Percentiles rank a stretch among this genome's conserved stretches.
phyloP scores from a whole-genome alignment of 208 protist species.

The Trypanosoma cruzi region DNA sequence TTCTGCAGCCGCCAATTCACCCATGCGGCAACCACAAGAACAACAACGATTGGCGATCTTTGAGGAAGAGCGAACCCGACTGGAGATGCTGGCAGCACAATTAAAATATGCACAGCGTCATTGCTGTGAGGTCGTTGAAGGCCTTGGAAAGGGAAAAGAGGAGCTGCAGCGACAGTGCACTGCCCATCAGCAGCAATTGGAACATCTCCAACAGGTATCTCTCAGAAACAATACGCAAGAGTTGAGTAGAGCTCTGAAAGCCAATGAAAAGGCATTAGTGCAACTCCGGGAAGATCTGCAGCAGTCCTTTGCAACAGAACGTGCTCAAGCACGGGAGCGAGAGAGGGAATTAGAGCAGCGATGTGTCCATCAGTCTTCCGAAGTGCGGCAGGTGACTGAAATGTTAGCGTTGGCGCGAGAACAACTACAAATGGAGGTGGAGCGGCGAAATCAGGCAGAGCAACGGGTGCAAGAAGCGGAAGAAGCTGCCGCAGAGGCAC shows the following conservation, averaged over 20 bases:
- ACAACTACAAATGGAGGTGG: constrained; percentile 20
- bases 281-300: constrained; percentile 28
- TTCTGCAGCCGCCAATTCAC: background rate
- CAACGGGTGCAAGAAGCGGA: constrained; percentile 1
- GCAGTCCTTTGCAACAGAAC: constrained; percentile 24
- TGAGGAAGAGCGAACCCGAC: constrained; percentile 26
- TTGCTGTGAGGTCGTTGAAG: constrained; percentile 10
- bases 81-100: constrained; percentile 31
- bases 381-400: constrained; percentile 5
- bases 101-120: constrained; percentile 28
- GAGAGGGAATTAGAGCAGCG: constrained; percentile 33
- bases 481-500: background rate
- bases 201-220: constrained; percentile 19
- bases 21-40: background rate
- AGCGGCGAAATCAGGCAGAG: constrained; percentile 4
- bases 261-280: constrained; percentile 33
- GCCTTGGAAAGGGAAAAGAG: constrained; percentile 6
- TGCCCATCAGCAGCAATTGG: constrained; percentile 3
- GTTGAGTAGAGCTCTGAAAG: constrained; percentile 18
- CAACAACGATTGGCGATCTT: constrained; percentile 29
- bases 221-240: constrained; percentile 9
- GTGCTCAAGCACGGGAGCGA: constrained; percentile 9
- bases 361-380: constrained; percentile 10
- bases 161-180: constrained; percentile 23
- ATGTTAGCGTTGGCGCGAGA: background rate